These are phyloP conservation scores for Geopyxis carbonaria DNA, from an alignment of 495 filamentous ascomycete species.

Conservation along the genomic window DNA sequence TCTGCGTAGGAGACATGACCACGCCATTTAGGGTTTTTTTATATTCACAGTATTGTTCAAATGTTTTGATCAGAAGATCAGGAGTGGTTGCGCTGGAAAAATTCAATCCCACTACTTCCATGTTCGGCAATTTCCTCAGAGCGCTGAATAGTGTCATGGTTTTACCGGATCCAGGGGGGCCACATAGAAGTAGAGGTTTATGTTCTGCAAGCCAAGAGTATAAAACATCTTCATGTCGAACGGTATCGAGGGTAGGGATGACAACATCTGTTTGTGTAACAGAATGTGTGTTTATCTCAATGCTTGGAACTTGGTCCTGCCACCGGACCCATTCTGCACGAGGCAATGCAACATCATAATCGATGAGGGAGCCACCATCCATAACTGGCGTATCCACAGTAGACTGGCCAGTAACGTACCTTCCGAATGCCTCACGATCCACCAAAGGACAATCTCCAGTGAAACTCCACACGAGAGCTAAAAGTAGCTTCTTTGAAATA, in stretches of 20 bases:
- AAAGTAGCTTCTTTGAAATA: constrained; percentile 77
- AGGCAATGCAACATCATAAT: constrained; percentile 79
- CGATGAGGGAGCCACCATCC: constrained; percentile 62
- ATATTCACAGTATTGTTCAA: constrained; percentile 99
- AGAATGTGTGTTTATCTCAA: constrained; percentile 95
- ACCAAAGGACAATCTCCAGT: constrained; percentile 82
- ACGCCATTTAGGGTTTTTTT: constrained; percentile 94
- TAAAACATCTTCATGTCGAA: constrained; percentile 90
- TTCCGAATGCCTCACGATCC: constrained; percentile 78
- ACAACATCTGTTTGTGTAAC: constrained; percentile 94
- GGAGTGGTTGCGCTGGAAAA: constrained; percentile 98
- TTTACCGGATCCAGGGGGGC: constrained; percentile 95
- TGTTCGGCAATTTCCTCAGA: constrained; percentile 84
- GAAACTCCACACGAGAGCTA: constrained; percentile 84
- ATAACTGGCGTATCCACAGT: constrained; percentile 68
- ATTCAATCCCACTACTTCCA: constrained; percentile 98
- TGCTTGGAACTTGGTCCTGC: constrained; percentile 82
- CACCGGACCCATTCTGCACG: constrained; percentile 76
- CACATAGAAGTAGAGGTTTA: constrained; percentile 88
- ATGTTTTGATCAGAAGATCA: constrained; percentile 93
- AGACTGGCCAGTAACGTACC: constrained; percentile 57
- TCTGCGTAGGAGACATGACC: constrained; percentile 85
- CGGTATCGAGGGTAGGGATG: constrained; percentile 90
- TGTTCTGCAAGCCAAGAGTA: constrained; percentile 99
- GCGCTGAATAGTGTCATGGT: constrained; percentile 99